A percentile compares a stretch with the other conserved stretches of the same genome.
phyloP scores from a whole-genome alignment of 106 monocot genomes.

The Dioscorea zingiberensis region DNA sequence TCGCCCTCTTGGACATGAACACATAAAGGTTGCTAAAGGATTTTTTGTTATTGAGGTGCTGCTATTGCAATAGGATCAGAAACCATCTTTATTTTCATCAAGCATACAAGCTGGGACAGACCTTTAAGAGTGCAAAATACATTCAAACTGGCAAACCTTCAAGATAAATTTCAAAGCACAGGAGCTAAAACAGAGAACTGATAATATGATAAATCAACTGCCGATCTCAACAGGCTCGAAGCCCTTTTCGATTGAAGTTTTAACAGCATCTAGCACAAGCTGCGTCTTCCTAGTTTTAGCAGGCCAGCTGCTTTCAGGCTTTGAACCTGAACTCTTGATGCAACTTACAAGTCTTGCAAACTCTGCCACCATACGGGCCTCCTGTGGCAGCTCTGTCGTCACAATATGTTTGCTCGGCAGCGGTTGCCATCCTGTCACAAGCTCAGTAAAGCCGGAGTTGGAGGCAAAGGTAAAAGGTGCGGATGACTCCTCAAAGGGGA shows the following conservation, averaged over 20 bases:
- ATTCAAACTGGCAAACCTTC: too few species aligned
- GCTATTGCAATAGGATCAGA: too few species aligned
- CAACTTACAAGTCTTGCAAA: conserved; percentile 51
- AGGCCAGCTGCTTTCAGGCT: conserved; percentile 49
- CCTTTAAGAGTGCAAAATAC: too few species aligned
- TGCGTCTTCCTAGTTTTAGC: conserved; percentile 56
- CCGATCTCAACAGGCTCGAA: conserved; percentile 34
- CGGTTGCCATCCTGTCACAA: conserved; percentile 46
- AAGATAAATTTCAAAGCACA: too few species aligned
- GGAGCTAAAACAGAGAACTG: too few species aligned
- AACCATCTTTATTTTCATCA: too few species aligned
- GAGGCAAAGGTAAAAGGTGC: conserved; percentile 32
- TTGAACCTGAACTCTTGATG: conserved; percentile 25
- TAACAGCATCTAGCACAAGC: conserved; percentile 56
- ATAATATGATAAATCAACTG: too few species aligned
- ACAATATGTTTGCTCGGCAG: conserved; percentile 50
- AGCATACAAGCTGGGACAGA: too few species aligned
- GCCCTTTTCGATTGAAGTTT: conserved; percentile 41
- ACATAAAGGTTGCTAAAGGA: too few species aligned
- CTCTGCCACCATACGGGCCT: conserved; percentile 68
- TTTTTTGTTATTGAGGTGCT: too few species aligned
- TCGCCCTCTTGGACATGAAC: too few species aligned
- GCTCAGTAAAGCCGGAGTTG: conserved; percentile 37
- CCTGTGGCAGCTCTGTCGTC: conserved; percentile 52
- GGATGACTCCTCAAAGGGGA: conserved; percentile 55